Evolutionary conservation across 2,329 filamentous ascomycete species (phyloP).

Genomic region (Diaporthe citrichinensis): DNA sequence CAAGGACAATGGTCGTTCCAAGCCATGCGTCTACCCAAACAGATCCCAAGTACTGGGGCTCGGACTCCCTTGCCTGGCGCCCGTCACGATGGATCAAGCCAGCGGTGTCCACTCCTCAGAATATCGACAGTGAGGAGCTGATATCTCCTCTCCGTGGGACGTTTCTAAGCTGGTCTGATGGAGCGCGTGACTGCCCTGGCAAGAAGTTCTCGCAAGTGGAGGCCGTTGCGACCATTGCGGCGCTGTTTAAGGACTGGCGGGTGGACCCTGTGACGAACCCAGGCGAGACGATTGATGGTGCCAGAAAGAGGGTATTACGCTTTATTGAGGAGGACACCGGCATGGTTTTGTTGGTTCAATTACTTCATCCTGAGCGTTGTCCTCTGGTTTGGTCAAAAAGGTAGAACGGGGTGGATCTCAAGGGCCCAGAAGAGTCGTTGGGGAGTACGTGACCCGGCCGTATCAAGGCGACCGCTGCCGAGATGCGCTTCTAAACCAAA

Average conservation of each 20-base stretch:
- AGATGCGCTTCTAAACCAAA: too few species aligned
- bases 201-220: constrained; percentile 53
- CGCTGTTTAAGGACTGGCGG: constrained; percentile 45
- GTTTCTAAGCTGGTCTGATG: constrained; percentile 50
- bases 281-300: constrained; percentile 43
- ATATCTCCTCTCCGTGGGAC: constrained; percentile 40
- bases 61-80: constrained; percentile 45
- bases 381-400: constrained; percentile 45
- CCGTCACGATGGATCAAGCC: constrained; percentile 47
- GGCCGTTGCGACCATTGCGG: constrained; percentile 49
- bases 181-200: constrained; percentile 49
- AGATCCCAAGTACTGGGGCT: constrained; percentile 47
- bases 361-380: constrained; percentile 47
- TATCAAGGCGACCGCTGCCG: too few species aligned
- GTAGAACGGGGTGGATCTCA: background rate
- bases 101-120: background rate
- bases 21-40: constrained; percentile 46
- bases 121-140: constrained; percentile 42
- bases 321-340: constrained; percentile 46
- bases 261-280: constrained; percentile 44
- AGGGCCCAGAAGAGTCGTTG: background rate
- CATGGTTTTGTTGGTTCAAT: constrained; percentile 45
- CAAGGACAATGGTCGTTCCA: constrained; percentile 44
- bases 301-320: constrained; percentile 43
- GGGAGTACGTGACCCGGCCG: too few species aligned